phyloP scores from a whole-genome alignment of 495 filamentous ascomycete species.

The Penicillium verhagenii region DNA sequence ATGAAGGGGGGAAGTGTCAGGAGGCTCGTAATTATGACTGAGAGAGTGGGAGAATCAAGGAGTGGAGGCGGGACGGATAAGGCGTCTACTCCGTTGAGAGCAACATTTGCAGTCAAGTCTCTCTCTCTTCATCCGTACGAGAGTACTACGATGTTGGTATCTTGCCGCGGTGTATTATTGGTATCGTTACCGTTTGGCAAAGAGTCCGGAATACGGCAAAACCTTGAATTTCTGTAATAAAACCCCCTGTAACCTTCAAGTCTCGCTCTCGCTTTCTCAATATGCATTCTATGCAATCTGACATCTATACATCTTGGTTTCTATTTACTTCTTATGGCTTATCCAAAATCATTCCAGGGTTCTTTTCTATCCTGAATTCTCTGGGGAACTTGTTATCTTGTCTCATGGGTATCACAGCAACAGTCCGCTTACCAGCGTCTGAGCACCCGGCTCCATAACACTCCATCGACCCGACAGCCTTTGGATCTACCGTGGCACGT shows the following conservation, averaged over 20 bases:
- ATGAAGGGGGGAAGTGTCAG: not conserved
- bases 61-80: slow-evolving; percentile 25
- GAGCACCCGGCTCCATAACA: slow-evolving; percentile 14
- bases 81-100: slow-evolving; percentile 14
- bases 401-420: slow-evolving; percentile 4
- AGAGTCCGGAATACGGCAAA: not conserved
- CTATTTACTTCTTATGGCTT: not conserved
- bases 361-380: not conserved
- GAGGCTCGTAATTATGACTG: not conserved
- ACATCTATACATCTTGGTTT: not conserved
- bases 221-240: too few relatives aligned
- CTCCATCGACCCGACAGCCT: slow-evolving; percentile 13
- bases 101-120: not conserved
- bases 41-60: slow-evolving; percentile 10
- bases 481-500: slow-evolving; percentile 21
- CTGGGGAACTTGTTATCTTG: not conserved
- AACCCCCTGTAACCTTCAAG: too few relatives aligned
- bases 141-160: too few relatives aligned
- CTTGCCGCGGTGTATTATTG: not conserved
- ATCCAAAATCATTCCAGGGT: not conserved
- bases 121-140: not conserved
- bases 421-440: slow-evolving; percentile 10
- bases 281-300: not conserved
- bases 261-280: not conserved
- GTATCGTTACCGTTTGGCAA: not conserved